Base-by-base conservation (phyloP, 345 rosid genomes). In the Arabis hirsuta region DNA sequence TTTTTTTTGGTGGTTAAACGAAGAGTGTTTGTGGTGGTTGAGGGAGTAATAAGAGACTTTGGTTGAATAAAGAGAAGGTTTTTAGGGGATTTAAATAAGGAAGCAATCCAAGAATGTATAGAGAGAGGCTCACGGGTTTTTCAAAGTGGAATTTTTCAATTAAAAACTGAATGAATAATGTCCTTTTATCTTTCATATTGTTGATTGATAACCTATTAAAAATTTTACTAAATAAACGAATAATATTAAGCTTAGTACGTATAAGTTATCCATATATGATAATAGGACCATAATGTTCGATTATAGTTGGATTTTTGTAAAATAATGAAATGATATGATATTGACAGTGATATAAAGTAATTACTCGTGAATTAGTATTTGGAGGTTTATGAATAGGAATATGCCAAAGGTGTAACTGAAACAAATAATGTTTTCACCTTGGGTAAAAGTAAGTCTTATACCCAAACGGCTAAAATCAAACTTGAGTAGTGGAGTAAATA, bases 1-100 rank as follows among this genome's bases (percentile, higher is more conserved):
- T 31, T 31, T 20, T 24, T 44, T 51, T 26, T 85, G 67, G 59
- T 66, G 51, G 48, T 27, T 13, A 41, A 22, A 63, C 11, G 48
- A 63, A 70, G 59, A 47, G 43, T 41, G 26, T 55, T 6, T 62
- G 72, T 16, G 76, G 67, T 55, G 16, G 71, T 56, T 53, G 36
- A 42, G 36, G 36, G 55, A 57, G 26, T 73, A 24, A 56, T 73
- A 24, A 56, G 54, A 62, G 65, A 76, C 54, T 62, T 44, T 24
- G 38, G 14, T 61, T 54, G 38, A 62, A 55, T 69, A 68, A 69
- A 79, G 41, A 38, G 58, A 70, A 68, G 81, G 73, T 63, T 70
- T 43, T 65, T 19, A 52, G 69, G 63, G 82, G 54, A 39, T 65
- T 81, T 85, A 79, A 81, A 79, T 85, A 90, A 82, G 71, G 72